Evolutionary conservation across 768 basidiomycete species (phyloP).

Genomic region (Porphyrellus cyaneotinctus): DNA sequence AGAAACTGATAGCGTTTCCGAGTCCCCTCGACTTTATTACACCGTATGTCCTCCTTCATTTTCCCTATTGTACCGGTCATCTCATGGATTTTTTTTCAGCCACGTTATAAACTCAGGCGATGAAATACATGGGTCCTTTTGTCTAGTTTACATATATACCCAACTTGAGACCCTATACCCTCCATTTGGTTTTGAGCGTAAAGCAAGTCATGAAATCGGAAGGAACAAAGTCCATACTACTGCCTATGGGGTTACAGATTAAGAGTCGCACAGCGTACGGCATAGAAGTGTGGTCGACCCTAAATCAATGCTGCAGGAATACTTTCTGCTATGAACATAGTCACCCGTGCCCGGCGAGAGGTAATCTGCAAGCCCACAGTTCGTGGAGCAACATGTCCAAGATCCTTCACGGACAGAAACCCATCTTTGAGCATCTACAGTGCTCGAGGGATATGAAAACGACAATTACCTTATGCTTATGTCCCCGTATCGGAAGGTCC

Average conservation of each 20-base stretch:
- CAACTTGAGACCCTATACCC: not conserved
- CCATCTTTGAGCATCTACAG: not conserved
- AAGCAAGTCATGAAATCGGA: too few relatives aligned
- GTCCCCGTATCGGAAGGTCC: not conserved
- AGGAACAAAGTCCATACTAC: too few relatives aligned
- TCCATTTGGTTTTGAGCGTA: not conserved
- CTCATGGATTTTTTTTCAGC: not conserved
- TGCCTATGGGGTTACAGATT: too few relatives aligned
- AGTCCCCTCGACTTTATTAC: not conserved
- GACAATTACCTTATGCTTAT: constrained; percentile 3
- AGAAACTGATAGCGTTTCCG: not conserved
- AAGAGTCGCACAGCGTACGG: too few relatives aligned
- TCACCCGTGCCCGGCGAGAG: not conserved
- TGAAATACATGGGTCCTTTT: not conserved
- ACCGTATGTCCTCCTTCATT: not conserved
- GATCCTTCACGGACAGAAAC: not conserved
- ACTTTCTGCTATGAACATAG: not conserved
- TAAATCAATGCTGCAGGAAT: not conserved
- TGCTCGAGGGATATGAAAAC: not conserved
- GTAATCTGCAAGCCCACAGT: not conserved
- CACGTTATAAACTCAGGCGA: not conserved
- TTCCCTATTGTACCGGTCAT: not conserved
- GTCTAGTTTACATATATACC: not conserved
- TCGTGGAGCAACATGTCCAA: not conserved
- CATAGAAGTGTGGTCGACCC: not conserved